Percentiles rank a stretch among this genome's conserved stretches.
phyloP scores from a whole-genome alignment of 2,329 filamentous ascomycete species.

The Tolypocladium capitatum region DNA sequence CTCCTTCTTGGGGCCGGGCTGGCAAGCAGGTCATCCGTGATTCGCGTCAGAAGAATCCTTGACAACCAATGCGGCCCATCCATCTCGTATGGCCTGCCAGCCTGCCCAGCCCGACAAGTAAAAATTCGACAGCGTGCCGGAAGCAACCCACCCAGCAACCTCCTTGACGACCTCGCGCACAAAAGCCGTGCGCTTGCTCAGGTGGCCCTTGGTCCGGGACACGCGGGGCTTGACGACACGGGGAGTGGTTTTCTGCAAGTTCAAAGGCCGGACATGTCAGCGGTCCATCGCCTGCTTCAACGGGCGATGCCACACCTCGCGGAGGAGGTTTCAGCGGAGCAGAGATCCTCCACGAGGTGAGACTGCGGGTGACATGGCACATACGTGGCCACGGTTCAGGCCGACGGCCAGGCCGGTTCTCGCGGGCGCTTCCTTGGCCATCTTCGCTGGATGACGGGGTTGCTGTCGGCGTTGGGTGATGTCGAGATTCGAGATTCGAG shows the following conservation, averaged over 20 bases:
- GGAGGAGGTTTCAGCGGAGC: constrained; percentile 20
- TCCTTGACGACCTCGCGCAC: constrained; percentile 97
- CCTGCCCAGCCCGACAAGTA: neutral
- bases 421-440: constrained; percentile 47
- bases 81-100: neutral
- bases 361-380: constrained; percentile 31
- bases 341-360: constrained; percentile 67
- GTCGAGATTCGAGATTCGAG: constrained; percentile 10
- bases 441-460: constrained; percentile 25
- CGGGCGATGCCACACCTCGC: constrained; percentile 11
- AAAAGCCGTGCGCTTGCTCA: constrained; percentile 94
- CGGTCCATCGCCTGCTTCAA: constrained; percentile 46
- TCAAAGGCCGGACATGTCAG: constrained; percentile 29
- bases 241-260: constrained; percentile 64
- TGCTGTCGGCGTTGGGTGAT: constrained; percentile 16
- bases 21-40: neutral
- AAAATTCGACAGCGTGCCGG: neutral
- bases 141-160: constrained; percentile 68
- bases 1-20: neutral
- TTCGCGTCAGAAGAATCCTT: neutral
- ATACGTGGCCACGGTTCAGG: constrained; percentile 53
- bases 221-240: constrained; percentile 67
- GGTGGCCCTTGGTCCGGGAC: constrained; percentile 82
- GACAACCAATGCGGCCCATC: neutral
- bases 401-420: constrained; percentile 47